These are phyloP conservation scores for Colletotrichum camelliae DNA, from an alignment of 2,329 filamentous ascomycete species.

Conservation along the genomic window DNA sequence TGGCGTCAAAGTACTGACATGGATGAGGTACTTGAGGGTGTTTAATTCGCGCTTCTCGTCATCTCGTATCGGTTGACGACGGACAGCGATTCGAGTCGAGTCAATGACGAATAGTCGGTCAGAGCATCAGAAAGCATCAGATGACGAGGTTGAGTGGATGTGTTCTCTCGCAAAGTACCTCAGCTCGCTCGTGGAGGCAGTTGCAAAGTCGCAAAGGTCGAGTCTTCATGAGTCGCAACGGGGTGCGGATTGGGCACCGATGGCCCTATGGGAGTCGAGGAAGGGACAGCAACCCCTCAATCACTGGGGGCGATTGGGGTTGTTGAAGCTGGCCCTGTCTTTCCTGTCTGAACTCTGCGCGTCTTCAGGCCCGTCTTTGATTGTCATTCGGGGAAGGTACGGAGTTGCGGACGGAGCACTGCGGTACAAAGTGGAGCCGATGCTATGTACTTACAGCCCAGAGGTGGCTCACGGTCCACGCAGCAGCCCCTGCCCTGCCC, in stretches of 20 bases:
- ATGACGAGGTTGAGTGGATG: slow-evolving; percentile 30
- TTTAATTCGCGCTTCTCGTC: neutral
- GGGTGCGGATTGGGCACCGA: slow-evolving; percentile 31
- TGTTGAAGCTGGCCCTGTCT: neutral
- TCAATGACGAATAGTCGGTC: slow-evolving; percentile 12
- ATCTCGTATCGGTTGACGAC: neutral
- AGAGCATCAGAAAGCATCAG: slow-evolving; percentile 13
- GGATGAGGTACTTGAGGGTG: neutral
- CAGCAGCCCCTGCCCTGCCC: neutral
- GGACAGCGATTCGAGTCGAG: neutral
- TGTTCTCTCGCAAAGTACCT: slow-evolving; percentile 18
- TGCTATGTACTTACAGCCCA: too few relatives aligned
- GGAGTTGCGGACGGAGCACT: slow-evolving; percentile 3
- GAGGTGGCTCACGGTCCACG: neutral
- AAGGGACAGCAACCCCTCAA: slow-evolving; percentile 8
- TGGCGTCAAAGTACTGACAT: neutral
- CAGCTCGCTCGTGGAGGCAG: neutral
- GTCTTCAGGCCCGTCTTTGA: neutral
- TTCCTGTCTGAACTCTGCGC: slow-evolving; percentile 4
- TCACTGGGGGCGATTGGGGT: neutral
- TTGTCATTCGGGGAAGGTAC: neutral
- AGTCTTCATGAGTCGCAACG: slow-evolving; percentile 22
- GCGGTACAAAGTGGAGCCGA: neutral
- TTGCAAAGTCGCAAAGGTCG: slow-evolving; percentile 4
- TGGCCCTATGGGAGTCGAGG: slow-evolving; percentile 13